Base-by-base conservation (phyloP, 2,329 filamentous ascomycete genomes). In the Hirsutella minnesotensis region DNA sequence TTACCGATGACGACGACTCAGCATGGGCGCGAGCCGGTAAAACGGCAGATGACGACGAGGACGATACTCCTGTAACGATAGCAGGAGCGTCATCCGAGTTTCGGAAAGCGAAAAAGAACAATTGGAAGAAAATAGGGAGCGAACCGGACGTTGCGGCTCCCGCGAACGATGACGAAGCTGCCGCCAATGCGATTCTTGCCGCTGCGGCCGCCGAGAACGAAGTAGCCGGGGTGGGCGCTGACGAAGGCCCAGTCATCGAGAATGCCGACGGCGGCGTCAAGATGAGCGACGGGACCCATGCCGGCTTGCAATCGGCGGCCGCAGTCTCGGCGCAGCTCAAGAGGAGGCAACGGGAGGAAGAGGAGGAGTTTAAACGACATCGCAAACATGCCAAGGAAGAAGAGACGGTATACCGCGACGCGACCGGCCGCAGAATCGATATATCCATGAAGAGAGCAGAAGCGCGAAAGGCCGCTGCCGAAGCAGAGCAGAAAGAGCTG, bases 391-490 rank as follows among this genome's bases (percentile, higher is more conserved):
- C 59, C 34, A 64, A 68, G 44, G 75, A 76, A 27, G 75, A 82
- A 53, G 87, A 95, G 63, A 94, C 90, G 0, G 88, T 95, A 20
- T 95, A 96, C 60, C 84, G 92, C 53, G 92, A 98, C 63, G 92
- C 94, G 10, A 92, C 85, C 3, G 92, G 92, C 12, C 77, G 89
- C n/a, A 81, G 94, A 43, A 89, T 98, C 49, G 94, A 98, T 56
- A 77, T 96, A 20, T 81, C 82, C 16, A 86, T 95, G 83, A 87
- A 86, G 62, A 77, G 89, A 20, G 89, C 87, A 18, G 88, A 95
- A 61, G 83, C 86, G 40, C 75, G 86, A n/a, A 76, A 78, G 40
- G 63, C 63, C 9, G 72, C 67, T 2, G 60, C 62, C 4, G 86
- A 84, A 51, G 83, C 82, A 1, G 81, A 88, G 54, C 82, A 86